Evolutionary conservation across 805 yeast species (phyloP).

Genomic region (Spathaspora arborariae): DNA sequence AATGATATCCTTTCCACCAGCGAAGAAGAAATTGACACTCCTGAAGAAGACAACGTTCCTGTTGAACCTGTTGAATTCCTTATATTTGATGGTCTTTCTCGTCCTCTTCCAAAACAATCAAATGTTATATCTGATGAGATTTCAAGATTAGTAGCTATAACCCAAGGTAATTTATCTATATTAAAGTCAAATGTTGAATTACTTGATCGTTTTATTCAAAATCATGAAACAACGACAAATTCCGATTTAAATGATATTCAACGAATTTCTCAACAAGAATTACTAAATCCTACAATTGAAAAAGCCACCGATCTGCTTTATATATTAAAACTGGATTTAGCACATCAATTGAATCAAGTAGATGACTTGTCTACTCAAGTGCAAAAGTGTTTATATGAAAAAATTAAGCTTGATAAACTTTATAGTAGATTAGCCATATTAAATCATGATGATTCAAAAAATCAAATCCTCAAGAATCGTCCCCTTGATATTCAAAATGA

Average conservation of each 20-base stretch:
- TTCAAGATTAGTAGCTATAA: constrained; percentile 18
- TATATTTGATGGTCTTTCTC: constrained; percentile 6
- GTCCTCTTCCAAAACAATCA: constrained; percentile 1
- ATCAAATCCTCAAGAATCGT: constrained; percentile 14
- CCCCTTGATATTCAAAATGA: constrained; percentile 31
- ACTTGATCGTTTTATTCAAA: constrained; percentile 12
- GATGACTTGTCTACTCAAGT: constrained; percentile 7
- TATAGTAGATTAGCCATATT: constrained; percentile 22
- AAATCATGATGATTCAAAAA: constrained; percentile 7
- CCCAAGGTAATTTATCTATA: constrained; percentile 23
- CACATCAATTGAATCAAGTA: background rate
- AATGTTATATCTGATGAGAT: constrained; percentile 13
- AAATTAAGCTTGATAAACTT: constrained; percentile 21
- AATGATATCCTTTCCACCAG: background rate
- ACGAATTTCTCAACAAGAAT: background rate
- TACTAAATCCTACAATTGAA: background rate
- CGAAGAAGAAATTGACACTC: constrained; percentile 1
- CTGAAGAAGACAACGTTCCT: constrained; percentile 1
- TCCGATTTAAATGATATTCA: background rate
- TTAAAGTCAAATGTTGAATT: constrained; percentile 17
- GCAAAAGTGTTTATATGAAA: constrained; percentile 13
- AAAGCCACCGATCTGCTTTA: background rate
- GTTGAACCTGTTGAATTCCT: constrained; percentile 7
- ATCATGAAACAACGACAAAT: constrained; percentile 2
- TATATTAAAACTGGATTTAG: constrained; percentile 1